These are phyloP conservation scores for Xylariaceae sp. DNA, from an alignment of 2,329 filamentous ascomycete species.

Conservation along the genomic window DNA sequence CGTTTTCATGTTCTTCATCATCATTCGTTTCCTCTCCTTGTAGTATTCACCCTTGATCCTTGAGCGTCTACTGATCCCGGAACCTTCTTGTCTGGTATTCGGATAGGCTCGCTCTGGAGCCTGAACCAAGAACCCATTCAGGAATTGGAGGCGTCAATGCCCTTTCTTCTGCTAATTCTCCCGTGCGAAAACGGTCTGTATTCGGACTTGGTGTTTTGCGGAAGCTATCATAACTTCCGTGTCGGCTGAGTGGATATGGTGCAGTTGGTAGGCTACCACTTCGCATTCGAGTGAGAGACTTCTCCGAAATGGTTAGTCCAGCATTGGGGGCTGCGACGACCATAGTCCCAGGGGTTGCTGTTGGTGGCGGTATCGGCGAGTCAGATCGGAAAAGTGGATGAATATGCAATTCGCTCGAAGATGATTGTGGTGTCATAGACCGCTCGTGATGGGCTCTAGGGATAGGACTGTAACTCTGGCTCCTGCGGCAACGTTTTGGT, in stretches of 20 bases:
- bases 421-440: constrained; percentile 40
- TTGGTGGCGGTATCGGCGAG: constrained; percentile 67
- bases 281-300: constrained; percentile 56
- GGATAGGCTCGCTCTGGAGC: constrained; percentile 52
- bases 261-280: constrained; percentile 56
- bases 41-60: constrained; percentile 10
- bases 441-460: constrained; percentile 40
- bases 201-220: constrained; percentile 32
- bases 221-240: constrained; percentile 55
- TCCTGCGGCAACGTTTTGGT: constrained; percentile 48
- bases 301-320: constrained; percentile 63
- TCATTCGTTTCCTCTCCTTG: constrained; percentile 17
- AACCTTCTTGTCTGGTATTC: constrained; percentile 48
- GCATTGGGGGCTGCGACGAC: constrained; percentile 72
- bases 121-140: constrained; percentile 61
- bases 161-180: constrained; percentile 41
- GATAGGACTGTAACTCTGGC: constrained; percentile 56
- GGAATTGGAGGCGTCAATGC: constrained; percentile 63
- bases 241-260: constrained; percentile 53
- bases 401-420: constrained; percentile 66
- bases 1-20: constrained; percentile 18
- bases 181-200: constrained; percentile 24
- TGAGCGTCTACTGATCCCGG: constrained; percentile 22
- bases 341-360: constrained; percentile 69
- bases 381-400: constrained; percentile 78